These are phyloP conservation scores for Quercus dentata DNA, from an alignment of 306 rosid genomes.

Conservation along the genomic window DNA sequence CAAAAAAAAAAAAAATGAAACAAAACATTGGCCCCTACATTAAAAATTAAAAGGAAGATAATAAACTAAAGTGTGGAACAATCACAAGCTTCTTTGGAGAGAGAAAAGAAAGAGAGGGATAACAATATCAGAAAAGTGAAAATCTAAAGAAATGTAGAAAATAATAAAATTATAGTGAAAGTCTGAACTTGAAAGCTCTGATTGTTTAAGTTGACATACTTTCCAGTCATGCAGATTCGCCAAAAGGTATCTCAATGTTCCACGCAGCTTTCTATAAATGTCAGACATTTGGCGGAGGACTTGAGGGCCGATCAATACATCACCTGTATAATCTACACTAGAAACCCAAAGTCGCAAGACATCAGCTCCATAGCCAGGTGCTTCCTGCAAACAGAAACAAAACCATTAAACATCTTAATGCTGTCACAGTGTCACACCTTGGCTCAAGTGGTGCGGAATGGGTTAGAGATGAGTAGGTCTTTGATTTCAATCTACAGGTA, in stretches of 20 bases:
- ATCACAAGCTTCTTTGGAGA: background rate
- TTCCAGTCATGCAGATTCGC: slow-evolving; percentile 98
- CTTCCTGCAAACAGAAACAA: slow-evolving; percentile 55
- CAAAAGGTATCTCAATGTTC: slow-evolving; percentile 95
- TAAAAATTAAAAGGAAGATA: background rate
- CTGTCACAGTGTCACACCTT: background rate
- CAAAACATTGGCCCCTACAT: background rate
- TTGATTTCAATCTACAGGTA: slow-evolving; percentile 3
- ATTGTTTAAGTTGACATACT: slow-evolving; percentile 40
- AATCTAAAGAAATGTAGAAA: slow-evolving; percentile 4
- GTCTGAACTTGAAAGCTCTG: background rate
- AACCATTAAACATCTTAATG: slow-evolving; percentile 5
- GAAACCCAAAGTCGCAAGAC: slow-evolving; percentile 98
- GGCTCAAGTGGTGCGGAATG: slow-evolving; percentile 16
- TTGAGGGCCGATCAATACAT: slow-evolving; percentile 86
- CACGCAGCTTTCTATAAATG: slow-evolving; percentile 89
- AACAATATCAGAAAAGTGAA: slow-evolving; percentile 13
- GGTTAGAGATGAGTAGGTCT: background rate
- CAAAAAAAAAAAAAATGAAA: background rate
- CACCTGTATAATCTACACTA: slow-evolving; percentile 94
- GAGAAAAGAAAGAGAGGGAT: background rate
- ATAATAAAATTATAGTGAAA: background rate
- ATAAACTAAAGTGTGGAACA: background rate
- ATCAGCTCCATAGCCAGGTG: slow-evolving; percentile 96
- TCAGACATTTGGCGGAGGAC: slow-evolving; percentile 98